Percentiles rank a stretch among this genome's conserved stretches.
phyloP scores from a whole-genome alignment of 345 rosid genomes.

The Geranium brycei region DNA sequence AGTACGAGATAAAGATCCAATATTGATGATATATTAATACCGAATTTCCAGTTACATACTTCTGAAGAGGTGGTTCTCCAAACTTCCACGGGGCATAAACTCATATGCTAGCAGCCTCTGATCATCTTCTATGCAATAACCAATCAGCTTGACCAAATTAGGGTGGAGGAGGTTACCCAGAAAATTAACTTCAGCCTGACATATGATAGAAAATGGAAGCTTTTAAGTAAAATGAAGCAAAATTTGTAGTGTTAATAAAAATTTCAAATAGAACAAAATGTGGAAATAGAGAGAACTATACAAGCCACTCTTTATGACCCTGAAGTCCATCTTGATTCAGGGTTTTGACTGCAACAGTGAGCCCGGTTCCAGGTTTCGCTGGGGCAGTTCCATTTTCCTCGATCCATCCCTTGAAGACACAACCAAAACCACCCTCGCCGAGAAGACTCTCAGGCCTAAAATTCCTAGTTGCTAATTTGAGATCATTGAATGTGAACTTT shows the following conservation, averaged over 20 bases:
- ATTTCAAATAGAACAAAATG: too few species aligned
- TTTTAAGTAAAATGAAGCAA: neutral
- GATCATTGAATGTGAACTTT: constrained; percentile 29
- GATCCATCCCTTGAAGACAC: constrained; percentile 33
- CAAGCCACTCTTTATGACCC: constrained; percentile 41
- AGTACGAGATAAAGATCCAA: neutral
- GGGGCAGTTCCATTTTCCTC: constrained; percentile 42
- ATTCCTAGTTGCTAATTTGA: constrained; percentile 33
- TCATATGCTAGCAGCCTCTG: constrained; percentile 32
- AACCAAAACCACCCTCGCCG: constrained; percentile 41
- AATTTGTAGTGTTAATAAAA: neutral
- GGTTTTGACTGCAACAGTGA: constrained; percentile 35
- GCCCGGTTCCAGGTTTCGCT: constrained; percentile 36
- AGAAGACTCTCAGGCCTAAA: constrained; percentile 36
- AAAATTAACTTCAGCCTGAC: constrained; percentile 31
- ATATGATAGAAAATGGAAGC: neutral
- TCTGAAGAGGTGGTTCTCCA: constrained; percentile 33
- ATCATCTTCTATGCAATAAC: constrained; percentile 37
- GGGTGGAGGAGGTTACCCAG: constrained; percentile 31
- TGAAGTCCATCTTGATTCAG: constrained; percentile 38
- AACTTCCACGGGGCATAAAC: constrained; percentile 37
- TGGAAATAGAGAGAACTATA: neutral
- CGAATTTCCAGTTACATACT: constrained; percentile 14
- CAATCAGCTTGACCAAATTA: constrained; percentile 32
- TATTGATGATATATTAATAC: neutral